phyloP scores from a whole-genome alignment of 352 stramenopile species.

The Thalassiosira mediterranea region DNA sequence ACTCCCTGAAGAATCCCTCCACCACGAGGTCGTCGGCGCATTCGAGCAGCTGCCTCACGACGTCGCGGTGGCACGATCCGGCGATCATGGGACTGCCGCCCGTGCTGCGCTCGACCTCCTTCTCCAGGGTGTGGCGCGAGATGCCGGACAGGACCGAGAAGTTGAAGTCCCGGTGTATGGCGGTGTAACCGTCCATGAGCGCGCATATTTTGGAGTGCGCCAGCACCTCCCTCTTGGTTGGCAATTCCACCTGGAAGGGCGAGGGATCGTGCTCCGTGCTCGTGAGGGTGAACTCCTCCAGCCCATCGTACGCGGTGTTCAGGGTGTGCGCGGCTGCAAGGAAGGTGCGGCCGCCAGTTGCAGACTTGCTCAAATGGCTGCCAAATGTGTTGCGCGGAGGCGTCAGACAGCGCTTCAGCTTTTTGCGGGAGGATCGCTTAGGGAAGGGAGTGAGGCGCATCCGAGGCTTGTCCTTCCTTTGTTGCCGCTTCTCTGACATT shows the following conservation, averaged over 20 bases:
- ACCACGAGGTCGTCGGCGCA: slow-evolving; percentile 54
- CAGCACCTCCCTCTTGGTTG: slow-evolving; percentile 45
- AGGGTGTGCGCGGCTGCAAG: slow-evolving; percentile 1
- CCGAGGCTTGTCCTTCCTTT: slow-evolving; percentile 6
- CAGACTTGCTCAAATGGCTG: slow-evolving; percentile 27
- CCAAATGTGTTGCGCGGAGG: slow-evolving; percentile 38
- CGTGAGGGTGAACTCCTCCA: slow-evolving; percentile 35
- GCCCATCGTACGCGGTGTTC: slow-evolving; percentile 23
- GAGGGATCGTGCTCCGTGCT: slow-evolving; percentile 58
- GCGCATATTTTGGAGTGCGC: slow-evolving; percentile 53
- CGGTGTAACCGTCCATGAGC: slow-evolving; percentile 68
- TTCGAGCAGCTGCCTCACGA: slow-evolving; percentile 33
- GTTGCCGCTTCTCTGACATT: too few species aligned
- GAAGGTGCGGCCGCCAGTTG: neutral
- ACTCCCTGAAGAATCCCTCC: slow-evolving; percentile 55
- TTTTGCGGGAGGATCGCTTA: slow-evolving; percentile 23
- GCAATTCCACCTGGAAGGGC: slow-evolving; percentile 73
- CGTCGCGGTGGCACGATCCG: slow-evolving; percentile 39
- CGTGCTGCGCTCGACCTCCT: slow-evolving; percentile 33
- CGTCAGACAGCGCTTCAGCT: slow-evolving; percentile 46
- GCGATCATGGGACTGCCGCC: slow-evolving; percentile 45
- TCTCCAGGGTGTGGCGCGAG: slow-evolving; percentile 27
- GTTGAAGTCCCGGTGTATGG: slow-evolving; percentile 62
- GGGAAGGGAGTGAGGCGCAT: slow-evolving; percentile 31
- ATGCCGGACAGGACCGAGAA: slow-evolving; percentile 65